Evolutionary conservation across 1,284 basidiomycete genomes (phyloP), one percentile per base, ranked within the genome.

Genomic region (Dichomitus squalens): DNA sequence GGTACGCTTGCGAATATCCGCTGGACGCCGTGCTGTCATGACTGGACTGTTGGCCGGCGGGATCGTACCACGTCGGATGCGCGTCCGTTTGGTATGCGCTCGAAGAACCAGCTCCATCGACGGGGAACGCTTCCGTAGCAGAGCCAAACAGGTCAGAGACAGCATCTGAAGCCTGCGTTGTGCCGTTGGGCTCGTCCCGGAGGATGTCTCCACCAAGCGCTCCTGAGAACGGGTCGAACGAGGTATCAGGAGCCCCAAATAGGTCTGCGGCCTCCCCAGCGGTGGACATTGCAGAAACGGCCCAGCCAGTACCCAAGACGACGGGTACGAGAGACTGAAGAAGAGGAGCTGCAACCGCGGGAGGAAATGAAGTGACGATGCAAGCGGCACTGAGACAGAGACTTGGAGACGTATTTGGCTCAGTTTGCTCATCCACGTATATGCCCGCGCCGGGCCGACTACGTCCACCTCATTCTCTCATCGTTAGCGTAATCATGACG

Each of bases 241-340:
- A 75, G 54, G 81, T 67, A 69, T 90, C 76, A 25, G 84, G 80
- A 43, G 81, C 73, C 52, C 84, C 87, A 75, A 92, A 92, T 43
- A 92, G 84, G 56, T 87, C 84, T 53, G 90, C 87, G 48, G 90
- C 90, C 65, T 88, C 84, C 78, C 90, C 88, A 56, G 87, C 83
- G 57, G 79, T 76, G 71, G 77, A 81, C 85, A 88, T 88, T 36
- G 53, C 52, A 49, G 43, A 59, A 48, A 38, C 44, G 61, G 62
- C 49, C 57, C 58, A 63, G 59, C 64, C 59, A 63, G 57, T 38
- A 55, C 53, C 55, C 40, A 58, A 56, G 55, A 61, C 41, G 48
- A 55, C 44, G 34, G 52, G 21, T 49, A 55, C 49, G 49, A 20
- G 43, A 55, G 53, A 34, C 36, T 46, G 49, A 50, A 31, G 33